Percentiles rank a stretch among this genome's conserved stretches.
Evolutionary conservation across 495 filamentous ascomycete species (phyloP).

Genomic region (Penicillium verhagenii): DNA sequence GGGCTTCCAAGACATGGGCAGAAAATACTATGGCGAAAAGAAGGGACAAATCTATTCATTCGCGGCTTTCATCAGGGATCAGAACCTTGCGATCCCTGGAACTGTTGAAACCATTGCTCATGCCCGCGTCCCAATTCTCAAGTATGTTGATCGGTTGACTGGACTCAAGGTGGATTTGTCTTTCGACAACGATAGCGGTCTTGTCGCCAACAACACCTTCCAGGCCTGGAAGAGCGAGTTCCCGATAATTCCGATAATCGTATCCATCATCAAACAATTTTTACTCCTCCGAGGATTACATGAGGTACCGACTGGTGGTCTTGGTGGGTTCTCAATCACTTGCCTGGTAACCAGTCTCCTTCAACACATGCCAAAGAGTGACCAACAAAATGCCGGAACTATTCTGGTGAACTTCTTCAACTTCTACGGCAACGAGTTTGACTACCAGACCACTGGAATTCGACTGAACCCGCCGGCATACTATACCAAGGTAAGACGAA

Average conservation of each 20-base stretch:
- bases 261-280: constrained; percentile 88
- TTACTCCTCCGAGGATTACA: constrained; percentile 84
- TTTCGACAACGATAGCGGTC: constrained; percentile 84
- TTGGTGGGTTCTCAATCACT: constrained; percentile 92
- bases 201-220: constrained; percentile 77
- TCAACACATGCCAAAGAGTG: constrained; percentile 67
- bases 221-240: constrained; percentile 71
- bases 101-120: constrained; percentile 62
- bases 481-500: constrained; percentile 65
- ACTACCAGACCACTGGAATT: constrained; percentile 65
- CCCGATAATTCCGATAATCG: constrained; percentile 79
- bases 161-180: constrained; percentile 83
- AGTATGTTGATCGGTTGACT: constrained; percentile 74
- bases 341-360: constrained; percentile 89
- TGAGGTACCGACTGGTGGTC: constrained; percentile 82
- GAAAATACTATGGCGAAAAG: constrained; percentile 42
- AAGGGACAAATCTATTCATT: constrained; percentile 52
- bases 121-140: constrained; percentile 91
- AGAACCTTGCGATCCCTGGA: constrained; percentile 47
- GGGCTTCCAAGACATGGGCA: constrained; percentile 47
- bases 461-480: constrained; percentile 68
- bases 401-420: constrained; percentile 83
- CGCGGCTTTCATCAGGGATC: constrained; percentile 44
- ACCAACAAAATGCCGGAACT: constrained; percentile 68
- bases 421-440: constrained; percentile 79